phyloP scores from a whole-genome alignment of 352 stramenopile species.

The Aphanomyces invadans region DNA sequence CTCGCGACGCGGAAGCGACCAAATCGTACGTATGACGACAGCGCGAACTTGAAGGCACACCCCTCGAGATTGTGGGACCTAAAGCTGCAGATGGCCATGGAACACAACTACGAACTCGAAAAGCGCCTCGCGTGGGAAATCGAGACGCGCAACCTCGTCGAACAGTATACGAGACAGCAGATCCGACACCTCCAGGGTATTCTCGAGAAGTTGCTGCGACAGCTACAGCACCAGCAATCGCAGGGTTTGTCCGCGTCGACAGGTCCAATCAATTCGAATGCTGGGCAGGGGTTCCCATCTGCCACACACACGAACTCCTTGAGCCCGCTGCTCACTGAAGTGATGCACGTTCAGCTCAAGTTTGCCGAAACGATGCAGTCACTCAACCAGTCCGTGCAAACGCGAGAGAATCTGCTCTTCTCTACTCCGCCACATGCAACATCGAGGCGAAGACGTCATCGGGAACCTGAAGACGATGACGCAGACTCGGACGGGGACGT shows the following conservation, averaged over 20 bases:
- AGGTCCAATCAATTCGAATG: too few species aligned
- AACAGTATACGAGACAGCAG: constrained; percentile 17
- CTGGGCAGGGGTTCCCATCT: too few species aligned
- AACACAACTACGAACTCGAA: constrained; percentile 22
- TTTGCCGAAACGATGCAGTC: constrained; percentile 25
- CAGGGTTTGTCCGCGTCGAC: background rate
- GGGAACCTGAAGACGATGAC: background rate
- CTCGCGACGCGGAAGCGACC: background rate
- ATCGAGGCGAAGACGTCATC: background rate
- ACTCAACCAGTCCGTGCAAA: constrained; percentile 19
- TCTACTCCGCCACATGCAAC: background rate
- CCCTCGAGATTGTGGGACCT: constrained; percentile 17
- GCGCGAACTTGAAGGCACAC: background rate
- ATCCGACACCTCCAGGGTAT: constrained; percentile 22
- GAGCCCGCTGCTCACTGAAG: constrained; percentile 21
- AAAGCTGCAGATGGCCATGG: constrained; percentile 21
- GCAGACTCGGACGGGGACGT: background rate
- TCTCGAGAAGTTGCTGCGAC: background rate
- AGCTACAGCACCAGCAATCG: background rate
- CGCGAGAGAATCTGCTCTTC: constrained; percentile 12
- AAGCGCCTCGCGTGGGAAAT: constrained; percentile 23
- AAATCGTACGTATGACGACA: background rate
- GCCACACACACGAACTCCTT: background rate
- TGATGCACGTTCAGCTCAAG: constrained; percentile 24
- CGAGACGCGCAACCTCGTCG: constrained; percentile 18